Conservation (phyloP, 768 basidiomycete genomes). For the Lyophyllum semitale region DNA sequence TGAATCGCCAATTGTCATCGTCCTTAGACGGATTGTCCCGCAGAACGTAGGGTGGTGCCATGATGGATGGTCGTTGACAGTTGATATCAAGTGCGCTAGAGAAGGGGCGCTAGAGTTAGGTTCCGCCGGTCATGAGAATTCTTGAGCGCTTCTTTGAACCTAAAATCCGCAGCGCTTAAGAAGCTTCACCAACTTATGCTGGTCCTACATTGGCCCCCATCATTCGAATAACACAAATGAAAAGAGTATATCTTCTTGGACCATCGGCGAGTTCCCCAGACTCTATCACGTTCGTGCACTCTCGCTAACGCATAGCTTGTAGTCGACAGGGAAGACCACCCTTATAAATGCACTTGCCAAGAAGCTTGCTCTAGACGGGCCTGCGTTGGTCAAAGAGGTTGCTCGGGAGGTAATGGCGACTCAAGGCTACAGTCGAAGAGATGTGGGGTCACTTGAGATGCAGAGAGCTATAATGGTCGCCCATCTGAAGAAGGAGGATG, state of each 20-base stretch:
- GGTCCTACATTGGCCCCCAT: not conserved
- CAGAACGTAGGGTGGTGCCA: conserved; percentile 38
- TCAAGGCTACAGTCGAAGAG: conserved; percentile 53
- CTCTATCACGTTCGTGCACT: not conserved
- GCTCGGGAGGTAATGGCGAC: conserved; percentile 58
- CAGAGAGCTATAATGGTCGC: conserved; percentile 62
- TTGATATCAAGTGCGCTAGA: conserved; percentile 8
- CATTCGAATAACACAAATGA: conserved; percentile 18
- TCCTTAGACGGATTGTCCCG: conserved; percentile 43
- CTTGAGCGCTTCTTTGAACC: conserved; percentile 14
- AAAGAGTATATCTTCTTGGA: conserved; percentile 47
- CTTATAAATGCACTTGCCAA: conserved; percentile 54
- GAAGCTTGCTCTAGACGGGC: conserved; percentile 36
- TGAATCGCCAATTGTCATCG: conserved; percentile 58
- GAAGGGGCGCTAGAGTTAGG: conserved; percentile 10
- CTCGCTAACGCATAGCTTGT: conserved; percentile 11
- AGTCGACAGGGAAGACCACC: conserved; percentile 73
- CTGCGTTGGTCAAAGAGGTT: conserved; percentile 58
- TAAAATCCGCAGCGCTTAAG: conserved; percentile 1
- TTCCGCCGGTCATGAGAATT: conserved; percentile 17
- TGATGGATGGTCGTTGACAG: conserved; percentile 23
- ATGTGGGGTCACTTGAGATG: conserved; percentile 57
- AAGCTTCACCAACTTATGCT: not conserved
- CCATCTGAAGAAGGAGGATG: conserved; percentile 48
- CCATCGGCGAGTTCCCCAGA: conserved; percentile 42